phyloP scores from a whole-genome alignment of 169 alveolate species.

The Plasmodium fragile region DNA sequence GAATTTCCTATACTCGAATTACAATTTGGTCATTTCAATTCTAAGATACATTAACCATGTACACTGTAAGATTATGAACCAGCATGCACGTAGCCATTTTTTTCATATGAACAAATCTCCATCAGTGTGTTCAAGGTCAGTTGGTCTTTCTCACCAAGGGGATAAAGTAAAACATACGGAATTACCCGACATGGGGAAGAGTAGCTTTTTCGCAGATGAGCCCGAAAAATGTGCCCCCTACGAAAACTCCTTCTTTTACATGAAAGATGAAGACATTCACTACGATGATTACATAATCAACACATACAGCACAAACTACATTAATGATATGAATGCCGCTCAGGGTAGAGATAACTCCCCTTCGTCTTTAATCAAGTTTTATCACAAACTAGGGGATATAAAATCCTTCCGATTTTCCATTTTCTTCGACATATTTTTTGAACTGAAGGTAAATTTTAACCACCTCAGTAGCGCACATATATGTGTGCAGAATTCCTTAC shows the following conservation, averaged over 20 bases:
- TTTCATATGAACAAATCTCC: not conserved
- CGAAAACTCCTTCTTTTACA: conserved; percentile 31
- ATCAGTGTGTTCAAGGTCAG: not conserved
- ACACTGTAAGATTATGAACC: conserved; percentile 56
- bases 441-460: conserved; percentile 64
- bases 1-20: conserved; percentile 48
- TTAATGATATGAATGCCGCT: conserved; percentile 37
- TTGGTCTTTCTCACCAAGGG: not conserved
- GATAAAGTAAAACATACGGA: not conserved
- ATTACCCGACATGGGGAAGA: not conserved
- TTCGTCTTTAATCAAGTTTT: not conserved
- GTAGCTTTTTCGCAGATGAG: not conserved
- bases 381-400: conserved; percentile 44
- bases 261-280: conserved; percentile 68
- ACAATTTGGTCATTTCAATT: conserved; percentile 33
- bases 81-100: not conserved
- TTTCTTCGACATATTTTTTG: conserved; percentile 71
- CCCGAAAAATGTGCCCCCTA: not conserved
- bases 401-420: conserved; percentile 59
- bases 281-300: conserved; percentile 61
- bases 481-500: conserved; percentile 61
- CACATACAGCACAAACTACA: conserved; percentile 71
- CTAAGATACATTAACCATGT: conserved; percentile 59
- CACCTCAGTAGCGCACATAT: conserved; percentile 29
- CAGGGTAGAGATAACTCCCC: not conserved